Conservation (phyloP, 2,329 filamentous ascomycete genomes). For the Diaporthe vaccinii region DNA sequence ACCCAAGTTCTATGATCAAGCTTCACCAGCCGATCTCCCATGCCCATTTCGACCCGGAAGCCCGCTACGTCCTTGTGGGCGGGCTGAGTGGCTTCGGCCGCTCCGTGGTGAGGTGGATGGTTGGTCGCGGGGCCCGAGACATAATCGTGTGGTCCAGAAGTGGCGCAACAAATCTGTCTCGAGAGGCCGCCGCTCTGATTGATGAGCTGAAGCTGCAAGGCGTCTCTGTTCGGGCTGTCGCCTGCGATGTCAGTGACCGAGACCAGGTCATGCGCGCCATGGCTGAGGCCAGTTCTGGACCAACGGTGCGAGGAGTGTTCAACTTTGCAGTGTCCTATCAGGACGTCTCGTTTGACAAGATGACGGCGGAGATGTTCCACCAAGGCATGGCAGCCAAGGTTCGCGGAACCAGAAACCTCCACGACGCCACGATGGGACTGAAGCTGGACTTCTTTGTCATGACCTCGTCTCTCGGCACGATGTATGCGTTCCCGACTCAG, state of each 20-base stretch:
- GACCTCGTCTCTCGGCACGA: not conserved
- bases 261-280: not conserved
- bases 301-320: not conserved
- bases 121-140: not conserved
- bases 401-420: not conserved
- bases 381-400: not conserved
- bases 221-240: not conserved
- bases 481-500: not conserved
- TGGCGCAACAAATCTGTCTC: not conserved
- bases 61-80: not conserved
- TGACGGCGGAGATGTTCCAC: not conserved
- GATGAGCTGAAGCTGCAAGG: not conserved
- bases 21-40: too few species aligned
- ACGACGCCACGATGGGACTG: not conserved
- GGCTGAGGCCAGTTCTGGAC: too few species aligned
- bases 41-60: not conserved
- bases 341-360: not conserved
- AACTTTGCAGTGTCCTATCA: not conserved
- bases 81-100: not conserved
- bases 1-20: not conserved
- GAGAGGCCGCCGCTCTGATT: not conserved
- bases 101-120: not conserved
- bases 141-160: not conserved
- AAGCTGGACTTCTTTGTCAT: conserved; percentile 11
- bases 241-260: not conserved